Evolutionary conservation across 768 basidiomycete species (phyloP).

Genomic region (Mycena galopus): DNA sequence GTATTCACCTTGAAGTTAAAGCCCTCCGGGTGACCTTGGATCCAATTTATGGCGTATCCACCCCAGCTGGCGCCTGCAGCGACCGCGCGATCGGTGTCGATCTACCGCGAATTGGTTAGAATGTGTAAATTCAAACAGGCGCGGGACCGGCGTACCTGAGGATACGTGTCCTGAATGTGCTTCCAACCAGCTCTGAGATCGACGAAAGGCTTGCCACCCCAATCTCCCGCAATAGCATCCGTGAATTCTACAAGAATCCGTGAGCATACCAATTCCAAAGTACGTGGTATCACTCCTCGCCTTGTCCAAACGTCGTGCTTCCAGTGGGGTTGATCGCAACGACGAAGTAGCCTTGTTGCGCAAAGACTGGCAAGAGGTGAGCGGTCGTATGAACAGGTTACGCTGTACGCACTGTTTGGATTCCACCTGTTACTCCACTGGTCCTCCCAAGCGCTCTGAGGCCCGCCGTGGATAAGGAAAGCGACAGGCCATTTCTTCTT

Average conservation of each 20-base stretch:
- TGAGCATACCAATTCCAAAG: neutral
- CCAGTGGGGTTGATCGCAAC: conserved; percentile 95
- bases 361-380: conserved; percentile 65
- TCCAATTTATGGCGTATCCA: conserved; percentile 95
- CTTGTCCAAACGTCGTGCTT: conserved; percentile 93
- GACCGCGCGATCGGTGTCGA: conserved; percentile 77
- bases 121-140: neutral
- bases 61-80: conserved; percentile 90
- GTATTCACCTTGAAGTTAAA: conserved; percentile 83
- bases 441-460: conserved; percentile 91
- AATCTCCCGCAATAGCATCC: conserved; percentile 84
- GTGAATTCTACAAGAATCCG: conserved; percentile 68
- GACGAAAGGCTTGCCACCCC: conserved; percentile 89
- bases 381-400: neutral
- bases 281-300: conserved; percentile 46
- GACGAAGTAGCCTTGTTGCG: conserved; percentile 90
- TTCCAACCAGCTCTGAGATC: conserved; percentile 85
- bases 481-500: conserved; percentile 84
- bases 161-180: conserved; percentile 72
- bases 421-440: conserved; percentile 89
- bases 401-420: conserved; percentile 71
- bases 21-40: conserved; percentile 92
- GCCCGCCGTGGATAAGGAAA: conserved; percentile 88
- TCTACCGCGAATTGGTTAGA: conserved; percentile 53
- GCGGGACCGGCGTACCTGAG: conserved; percentile 63